Percentiles rank a stretch among this genome's conserved stretches.
Conservation (phyloP, 139 green algal species). For the Edaphochlamys debaryana region DNA sequence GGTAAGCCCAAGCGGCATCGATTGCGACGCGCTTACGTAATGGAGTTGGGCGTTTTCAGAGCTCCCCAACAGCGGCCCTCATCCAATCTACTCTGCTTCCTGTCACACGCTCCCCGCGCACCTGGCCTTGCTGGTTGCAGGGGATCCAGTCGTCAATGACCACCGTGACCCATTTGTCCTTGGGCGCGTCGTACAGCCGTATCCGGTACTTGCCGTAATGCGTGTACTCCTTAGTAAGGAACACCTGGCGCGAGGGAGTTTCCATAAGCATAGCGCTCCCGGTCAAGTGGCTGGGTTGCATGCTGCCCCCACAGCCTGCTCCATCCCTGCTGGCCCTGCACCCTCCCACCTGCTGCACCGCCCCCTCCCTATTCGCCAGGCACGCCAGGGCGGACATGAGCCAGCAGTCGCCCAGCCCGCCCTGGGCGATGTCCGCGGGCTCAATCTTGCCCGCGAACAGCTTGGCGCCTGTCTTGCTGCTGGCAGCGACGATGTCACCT, state of each 20-base stretch:
- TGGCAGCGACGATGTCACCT: slow-evolving; percentile 8
- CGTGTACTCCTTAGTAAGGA: slow-evolving; percentile 45
- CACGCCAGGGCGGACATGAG: slow-evolving; percentile 54
- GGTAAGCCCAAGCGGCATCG: not conserved
- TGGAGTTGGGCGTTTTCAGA: not conserved
- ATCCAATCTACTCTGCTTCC: too few relatives aligned
- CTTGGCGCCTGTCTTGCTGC: slow-evolving; percentile 31
- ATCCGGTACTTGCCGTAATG: slow-evolving; percentile 59
- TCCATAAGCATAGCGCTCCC: too few relatives aligned
- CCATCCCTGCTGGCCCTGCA: too few relatives aligned
- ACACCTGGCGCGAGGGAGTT: not conserved
- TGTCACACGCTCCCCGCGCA: too few relatives aligned
- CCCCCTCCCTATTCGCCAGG: slow-evolving; percentile 48
- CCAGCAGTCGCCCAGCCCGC: slow-evolving; percentile 44
- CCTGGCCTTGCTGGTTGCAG: not conserved
- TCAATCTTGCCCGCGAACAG: slow-evolving; percentile 47
- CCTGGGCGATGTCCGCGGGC: slow-evolving; percentile 53
- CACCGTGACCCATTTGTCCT: slow-evolving; percentile 48
- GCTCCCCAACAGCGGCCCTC: not conserved
- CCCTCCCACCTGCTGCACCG: slow-evolving; percentile 23
- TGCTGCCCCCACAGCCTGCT: too few relatives aligned
- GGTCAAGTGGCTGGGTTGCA: too few relatives aligned
- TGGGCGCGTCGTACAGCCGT: slow-evolving; percentile 44
- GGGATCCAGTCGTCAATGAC: slow-evolving; percentile 52
- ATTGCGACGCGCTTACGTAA: not conserved